phyloP scores from a whole-genome alignment of 148 eudicot species.

The Bassia scoparia region DNA sequence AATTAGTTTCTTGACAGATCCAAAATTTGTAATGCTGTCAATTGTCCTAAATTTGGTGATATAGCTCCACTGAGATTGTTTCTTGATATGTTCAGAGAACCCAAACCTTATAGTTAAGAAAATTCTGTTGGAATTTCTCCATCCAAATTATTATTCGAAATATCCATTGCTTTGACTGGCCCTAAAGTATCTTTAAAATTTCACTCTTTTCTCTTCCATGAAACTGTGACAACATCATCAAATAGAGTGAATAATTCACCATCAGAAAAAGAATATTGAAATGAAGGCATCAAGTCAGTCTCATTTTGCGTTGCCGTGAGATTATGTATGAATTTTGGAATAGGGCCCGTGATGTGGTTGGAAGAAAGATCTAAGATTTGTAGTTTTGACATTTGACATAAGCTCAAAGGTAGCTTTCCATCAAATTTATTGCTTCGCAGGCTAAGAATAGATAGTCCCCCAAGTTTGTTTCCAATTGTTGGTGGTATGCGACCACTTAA shows the following conservation, averaged over 20 bases:
- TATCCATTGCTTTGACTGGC: background rate
- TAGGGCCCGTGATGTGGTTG: background rate
- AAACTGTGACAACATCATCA: background rate
- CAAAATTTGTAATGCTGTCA: conserved; percentile 10
- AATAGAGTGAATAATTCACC: no score
- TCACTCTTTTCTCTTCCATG: conserved; percentile 11
- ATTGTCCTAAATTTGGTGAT: conserved; percentile 10
- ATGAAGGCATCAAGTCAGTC: background rate
- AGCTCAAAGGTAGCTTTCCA: conserved; percentile 6
- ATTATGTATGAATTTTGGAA: conserved; percentile 13
- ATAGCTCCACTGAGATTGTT: conserved; percentile 18
- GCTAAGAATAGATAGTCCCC: background rate
- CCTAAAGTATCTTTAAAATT: background rate
- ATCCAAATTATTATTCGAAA: conserved; percentile 13
- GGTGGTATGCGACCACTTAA: background rate
- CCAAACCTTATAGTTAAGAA: conserved; percentile 1
- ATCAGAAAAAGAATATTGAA: no score
- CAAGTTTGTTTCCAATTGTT: background rate
- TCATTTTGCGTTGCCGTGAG: background rate
- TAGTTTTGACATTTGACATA: background rate
- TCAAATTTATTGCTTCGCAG: background rate
- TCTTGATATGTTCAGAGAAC: conserved; percentile 14
- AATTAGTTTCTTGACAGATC: conserved; percentile 18
- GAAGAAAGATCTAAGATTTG: conserved; percentile 15
- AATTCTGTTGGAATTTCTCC: conserved; percentile 18